These are phyloP conservation scores for Daldinia childiae DNA, from an alignment of 495 filamentous ascomycete species.

Conservation along the genomic window DNA sequence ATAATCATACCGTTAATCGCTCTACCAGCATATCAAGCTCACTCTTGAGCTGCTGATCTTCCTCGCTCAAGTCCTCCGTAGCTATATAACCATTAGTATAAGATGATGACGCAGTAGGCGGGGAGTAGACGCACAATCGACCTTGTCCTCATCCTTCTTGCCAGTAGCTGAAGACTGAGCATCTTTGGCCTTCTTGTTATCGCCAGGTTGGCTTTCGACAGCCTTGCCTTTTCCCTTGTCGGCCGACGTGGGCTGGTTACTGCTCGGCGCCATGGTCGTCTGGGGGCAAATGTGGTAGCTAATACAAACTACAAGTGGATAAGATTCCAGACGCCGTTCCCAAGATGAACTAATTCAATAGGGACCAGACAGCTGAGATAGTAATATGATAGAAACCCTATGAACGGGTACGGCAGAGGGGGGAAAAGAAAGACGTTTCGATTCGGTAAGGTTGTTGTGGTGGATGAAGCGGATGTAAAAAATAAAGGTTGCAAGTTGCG, in stretches of 20 bases:
- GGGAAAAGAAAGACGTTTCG: not conserved
- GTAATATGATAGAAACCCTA: constrained; percentile 6
- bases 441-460: constrained; percentile 1
- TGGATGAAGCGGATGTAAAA: not conserved
- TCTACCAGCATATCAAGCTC: constrained; percentile 99
- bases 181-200: constrained; percentile 72
- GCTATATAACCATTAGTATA: constrained; percentile 44
- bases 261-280: constrained; percentile 85
- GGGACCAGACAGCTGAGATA: constrained; percentile 3
- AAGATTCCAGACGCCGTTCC: constrained; percentile 10
- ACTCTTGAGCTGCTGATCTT: constrained; percentile 96
- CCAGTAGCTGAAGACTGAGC: constrained; percentile 74
- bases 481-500: constrained; percentile 1
- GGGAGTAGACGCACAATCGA: constrained; percentile 52
- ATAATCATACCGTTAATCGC: constrained; percentile 77
- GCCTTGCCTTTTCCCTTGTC: constrained; percentile 98
- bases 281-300: constrained; percentile 6
- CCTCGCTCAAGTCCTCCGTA: constrained; percentile 91
- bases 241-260: constrained; percentile 80
- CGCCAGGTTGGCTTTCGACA: constrained; percentile 70
- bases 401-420: not conserved
- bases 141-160: constrained; percentile 74
- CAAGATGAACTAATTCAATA: constrained; percentile 17
- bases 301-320: constrained; percentile 18
- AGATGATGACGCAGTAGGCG: not conserved